Evolutionary conservation across 1,284 basidiomycete species (phyloP).

Genomic region (Ceratobasidium sp.): DNA sequence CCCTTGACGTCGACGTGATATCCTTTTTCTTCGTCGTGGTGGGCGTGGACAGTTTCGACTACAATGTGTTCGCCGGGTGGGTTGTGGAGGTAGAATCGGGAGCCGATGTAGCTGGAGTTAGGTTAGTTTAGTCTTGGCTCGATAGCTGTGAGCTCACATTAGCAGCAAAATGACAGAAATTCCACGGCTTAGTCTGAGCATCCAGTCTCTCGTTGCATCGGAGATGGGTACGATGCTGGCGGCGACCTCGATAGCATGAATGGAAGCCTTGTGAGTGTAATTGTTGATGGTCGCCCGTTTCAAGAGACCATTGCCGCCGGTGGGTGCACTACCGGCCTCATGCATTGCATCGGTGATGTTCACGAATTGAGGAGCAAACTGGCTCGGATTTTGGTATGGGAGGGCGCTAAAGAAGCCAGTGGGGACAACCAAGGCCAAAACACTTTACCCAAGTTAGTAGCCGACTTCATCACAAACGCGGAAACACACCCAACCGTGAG

Average conservation of each 20-base stretch:
- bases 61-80: conserved; percentile 65
- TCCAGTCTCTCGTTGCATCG: conserved; percentile 51
- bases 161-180: conserved; percentile 64
- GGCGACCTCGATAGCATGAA: conserved; percentile 10
- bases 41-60: conserved; percentile 10
- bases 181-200: conserved; percentile 68
- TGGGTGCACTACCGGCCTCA: background rate
- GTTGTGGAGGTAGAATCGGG: conserved; percentile 69
- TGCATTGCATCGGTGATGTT: conserved; percentile 34
- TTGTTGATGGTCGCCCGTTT: conserved; percentile 19
- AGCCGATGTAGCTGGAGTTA: conserved; percentile 61
- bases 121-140: background rate
- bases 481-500: conserved; percentile 63
- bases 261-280: conserved; percentile 23
- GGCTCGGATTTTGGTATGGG: conserved; percentile 11
- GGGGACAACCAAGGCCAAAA: conserved; percentile 65
- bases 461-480: background rate
- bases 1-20: background rate
- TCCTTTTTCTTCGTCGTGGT: conserved; percentile 2
- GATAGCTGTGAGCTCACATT: conserved; percentile 53
- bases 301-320: conserved; percentile 8
- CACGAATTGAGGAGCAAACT: conserved; percentile 27
- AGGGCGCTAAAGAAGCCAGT: conserved; percentile 67
- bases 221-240: conserved; percentile 47
- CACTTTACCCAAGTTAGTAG: conserved; percentile 51